Conservation (phyloP, 1,284 basidiomycete species). For the Schizopora paradoxa region DNA sequence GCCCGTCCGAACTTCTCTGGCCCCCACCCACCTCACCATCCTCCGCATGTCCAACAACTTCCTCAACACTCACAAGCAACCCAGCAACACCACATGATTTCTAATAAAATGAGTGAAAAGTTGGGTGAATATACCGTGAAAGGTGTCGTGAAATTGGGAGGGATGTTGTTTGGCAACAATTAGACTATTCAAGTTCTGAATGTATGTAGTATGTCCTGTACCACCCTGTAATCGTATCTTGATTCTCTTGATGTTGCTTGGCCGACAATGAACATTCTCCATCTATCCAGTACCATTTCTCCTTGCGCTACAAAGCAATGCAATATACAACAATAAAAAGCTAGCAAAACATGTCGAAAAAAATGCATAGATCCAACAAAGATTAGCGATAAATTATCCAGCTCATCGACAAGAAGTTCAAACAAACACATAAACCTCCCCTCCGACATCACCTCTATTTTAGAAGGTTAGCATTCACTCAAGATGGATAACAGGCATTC, state of each 20-base stretch:
- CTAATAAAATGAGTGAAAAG: not conserved
- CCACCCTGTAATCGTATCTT: too few relatives aligned
- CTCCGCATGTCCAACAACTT: not conserved
- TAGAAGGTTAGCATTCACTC: not conserved
- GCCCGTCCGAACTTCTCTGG: not conserved
- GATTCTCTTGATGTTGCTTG: too few relatives aligned
- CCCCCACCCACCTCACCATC: not conserved
- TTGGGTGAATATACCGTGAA: not conserved
- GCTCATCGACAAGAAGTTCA: slow-evolving; percentile 1
- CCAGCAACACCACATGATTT: not conserved
- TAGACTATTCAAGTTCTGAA: too few relatives aligned
- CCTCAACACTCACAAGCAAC: not conserved
- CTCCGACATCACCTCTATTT: slow-evolving; percentile 13
- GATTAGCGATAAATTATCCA: not conserved
- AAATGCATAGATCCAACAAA: too few relatives aligned
- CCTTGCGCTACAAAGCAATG: too few relatives aligned
- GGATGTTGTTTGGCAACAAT: not conserved
- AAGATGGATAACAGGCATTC: not conserved
- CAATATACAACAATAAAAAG: too few relatives aligned
- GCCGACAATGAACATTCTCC: too few relatives aligned
- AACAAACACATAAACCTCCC: slow-evolving; percentile 15
- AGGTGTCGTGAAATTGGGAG: not conserved
- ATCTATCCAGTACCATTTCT: too few relatives aligned
- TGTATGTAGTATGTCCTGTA: too few relatives aligned
- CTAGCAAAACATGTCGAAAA: too few relatives aligned